phyloP scores from a whole-genome alignment of 768 basidiomycete genomes.

The Lentinula raphanica region DNA sequence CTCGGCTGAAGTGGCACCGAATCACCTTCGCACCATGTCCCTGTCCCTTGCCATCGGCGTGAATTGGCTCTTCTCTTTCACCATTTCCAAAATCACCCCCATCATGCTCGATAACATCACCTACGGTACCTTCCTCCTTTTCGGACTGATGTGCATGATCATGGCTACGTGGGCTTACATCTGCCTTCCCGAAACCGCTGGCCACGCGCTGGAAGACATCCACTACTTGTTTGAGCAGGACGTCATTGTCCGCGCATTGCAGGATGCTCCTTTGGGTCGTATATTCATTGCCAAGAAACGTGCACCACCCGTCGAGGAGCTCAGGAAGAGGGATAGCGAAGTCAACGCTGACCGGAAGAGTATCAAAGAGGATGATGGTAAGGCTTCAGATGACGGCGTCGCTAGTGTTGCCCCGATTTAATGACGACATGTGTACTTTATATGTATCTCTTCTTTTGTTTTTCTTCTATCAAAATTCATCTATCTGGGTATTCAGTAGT shows the following conservation, averaged over 20 bases:
- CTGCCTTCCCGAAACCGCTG: conserved; percentile 43
- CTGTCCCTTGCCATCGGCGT: conserved; percentile 33
- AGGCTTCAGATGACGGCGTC: not conserved
- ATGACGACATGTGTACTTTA: not conserved
- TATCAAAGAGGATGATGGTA: not conserved
- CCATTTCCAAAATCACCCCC: conserved; percentile 29
- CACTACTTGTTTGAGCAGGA: conserved; percentile 37
- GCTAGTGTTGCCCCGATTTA: not conserved
- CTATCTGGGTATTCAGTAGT: too few species aligned
- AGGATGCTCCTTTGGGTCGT: conserved; percentile 37
- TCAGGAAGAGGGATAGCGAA: conserved; percentile 6
- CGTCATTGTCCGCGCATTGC: conserved; percentile 28
- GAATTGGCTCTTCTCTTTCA: conserved; percentile 44
- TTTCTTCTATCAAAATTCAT: too few species aligned
- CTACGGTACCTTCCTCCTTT: conserved; percentile 38
- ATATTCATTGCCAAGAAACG: conserved; percentile 12
- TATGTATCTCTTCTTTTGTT: too few species aligned
- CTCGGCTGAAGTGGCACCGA: conserved; percentile 37
- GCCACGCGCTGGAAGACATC: conserved; percentile 42
- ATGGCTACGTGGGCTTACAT: conserved; percentile 40
- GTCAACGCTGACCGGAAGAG: not conserved
- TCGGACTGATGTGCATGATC: conserved; percentile 35
- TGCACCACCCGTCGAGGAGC: conserved; percentile 20
- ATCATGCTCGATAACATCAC: conserved; percentile 19
- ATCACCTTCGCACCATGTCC: conserved; percentile 34